These are phyloP conservation scores for Solanum chacoense DNA, from an alignment of 305 asterid genomes.

Conservation along the genomic window DNA sequence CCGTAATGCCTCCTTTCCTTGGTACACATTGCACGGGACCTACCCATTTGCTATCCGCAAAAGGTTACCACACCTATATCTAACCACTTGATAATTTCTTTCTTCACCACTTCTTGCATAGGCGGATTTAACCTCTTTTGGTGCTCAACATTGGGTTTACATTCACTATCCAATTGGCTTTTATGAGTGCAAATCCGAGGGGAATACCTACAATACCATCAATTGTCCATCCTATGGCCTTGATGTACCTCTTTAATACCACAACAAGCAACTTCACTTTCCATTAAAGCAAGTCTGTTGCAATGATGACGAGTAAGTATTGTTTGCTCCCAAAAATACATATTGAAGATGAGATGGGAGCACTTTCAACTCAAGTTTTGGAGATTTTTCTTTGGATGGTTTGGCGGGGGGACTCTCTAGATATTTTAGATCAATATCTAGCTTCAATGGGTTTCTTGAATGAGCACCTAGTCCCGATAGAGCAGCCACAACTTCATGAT, in stretches of 20 bases:
- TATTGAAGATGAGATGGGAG: not conserved
- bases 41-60: not conserved
- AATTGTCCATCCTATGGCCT: not conserved
- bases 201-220: not conserved
- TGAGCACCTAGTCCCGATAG: not conserved
- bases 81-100: not conserved
- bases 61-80: not conserved
- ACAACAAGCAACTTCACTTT: not conserved
- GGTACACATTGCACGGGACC: not conserved
- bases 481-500: not conserved
- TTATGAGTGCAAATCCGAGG: no score
- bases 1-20: not conserved
- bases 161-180: not conserved
- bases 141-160: not conserved
- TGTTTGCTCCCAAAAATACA: not conserved
- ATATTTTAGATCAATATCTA: no score
- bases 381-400: no score
- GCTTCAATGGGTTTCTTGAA: not conserved
- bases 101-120: not conserved
- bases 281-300: not conserved
- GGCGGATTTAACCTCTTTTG: not conserved
- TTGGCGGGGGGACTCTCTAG: not conserved
- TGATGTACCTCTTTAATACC: not conserved
- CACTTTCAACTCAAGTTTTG: not conserved
- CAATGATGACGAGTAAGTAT: not conserved